phyloP scores from a whole-genome alignment of 2,329 filamentous ascomycete genomes.

The Cercospora brassicicola region DNA sequence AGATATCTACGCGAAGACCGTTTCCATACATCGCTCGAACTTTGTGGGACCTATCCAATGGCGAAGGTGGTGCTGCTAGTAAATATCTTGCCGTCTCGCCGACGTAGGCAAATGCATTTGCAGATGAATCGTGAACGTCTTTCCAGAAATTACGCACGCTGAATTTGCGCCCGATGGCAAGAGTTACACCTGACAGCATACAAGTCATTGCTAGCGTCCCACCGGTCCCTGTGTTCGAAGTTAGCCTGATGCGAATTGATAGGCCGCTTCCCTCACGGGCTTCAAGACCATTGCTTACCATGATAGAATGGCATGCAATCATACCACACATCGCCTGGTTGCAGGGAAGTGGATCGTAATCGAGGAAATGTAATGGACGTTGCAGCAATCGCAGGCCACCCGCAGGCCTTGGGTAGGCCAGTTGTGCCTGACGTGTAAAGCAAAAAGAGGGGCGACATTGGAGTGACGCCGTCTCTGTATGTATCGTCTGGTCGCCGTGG shows the following conservation, averaged over 20 bases:
- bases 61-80: conserved; percentile 64
- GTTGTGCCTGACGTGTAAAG: conserved; percentile 79
- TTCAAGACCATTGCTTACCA: conserved; percentile 35
- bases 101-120: conserved; percentile 74
- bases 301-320: conserved; percentile 78
- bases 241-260: neutral
- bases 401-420: conserved; percentile 70
- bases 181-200: conserved; percentile 56
- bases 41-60: conserved; percentile 60
- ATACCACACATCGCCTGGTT: conserved; percentile 64
- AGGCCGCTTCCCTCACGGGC: neutral
- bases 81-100: conserved; percentile 76
- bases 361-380: conserved; percentile 43
- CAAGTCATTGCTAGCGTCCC: conserved; percentile 59
- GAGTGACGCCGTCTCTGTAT: conserved; percentile 54
- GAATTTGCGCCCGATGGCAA: conserved; percentile 67
- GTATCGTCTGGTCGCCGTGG: conserved; percentile 57
- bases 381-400: conserved; percentile 57
- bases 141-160: conserved; percentile 69
- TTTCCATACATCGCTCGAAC: conserved; percentile 65
- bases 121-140: conserved; percentile 65
- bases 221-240: conserved; percentile 55
- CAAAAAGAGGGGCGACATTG: conserved; percentile 59
- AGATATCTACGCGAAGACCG: conserved; percentile 68
- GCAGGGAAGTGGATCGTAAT: conserved; percentile 40